Base-by-base conservation (phyloP, 805 yeast genomes). In the Candida sakaeoensis region DNA sequence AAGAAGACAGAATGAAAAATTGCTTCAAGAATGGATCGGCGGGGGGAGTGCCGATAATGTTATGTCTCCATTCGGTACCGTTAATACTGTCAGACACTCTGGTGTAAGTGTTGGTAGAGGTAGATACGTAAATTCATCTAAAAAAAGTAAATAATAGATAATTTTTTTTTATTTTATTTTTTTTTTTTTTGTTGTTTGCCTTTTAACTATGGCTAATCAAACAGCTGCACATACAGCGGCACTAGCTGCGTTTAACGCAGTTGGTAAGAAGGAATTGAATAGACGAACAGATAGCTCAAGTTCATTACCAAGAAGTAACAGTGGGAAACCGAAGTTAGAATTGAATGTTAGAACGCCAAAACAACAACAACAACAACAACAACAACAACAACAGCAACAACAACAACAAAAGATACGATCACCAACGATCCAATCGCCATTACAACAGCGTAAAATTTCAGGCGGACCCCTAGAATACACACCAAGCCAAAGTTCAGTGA, bases 1-100 rank as follows among this genome's bases (percentile, higher is more conserved):
- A 51, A 77, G 85, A 54, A 75, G 85, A 53, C 85, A 86, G 53
- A 87, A 86, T 52, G 97, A 90, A 54, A 90, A 90, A 59, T 70
- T 85, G 42, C 66, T 89, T 47, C 81, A 83, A 50, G 88, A 87
- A 52, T 93, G 95, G 83, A 81, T 90, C 37, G 96, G 97, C 13
- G 95, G 95, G n/a, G 93, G 93, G 5, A 80, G 89, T 39, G 90
- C 97, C 39, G 86, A 84, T 62, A 85, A 85, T 51, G 80, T 80
- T 50, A 79, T 85, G 37, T 84, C 96, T 10, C 99, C 99, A n/a
- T 93, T 93, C 49, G 57, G 57, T 39, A 48, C 60, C 44, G 61
- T 61, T 25, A 59, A 52, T 26, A 57, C 57, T 37, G 53, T 65
- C 13, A 58, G 70, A 49, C 70, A 75, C 23, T 74, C 81, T 18